phyloP scores from a whole-genome alignment of 768 basidiomycete species.

The Rhodotorula taiwanensis region DNA sequence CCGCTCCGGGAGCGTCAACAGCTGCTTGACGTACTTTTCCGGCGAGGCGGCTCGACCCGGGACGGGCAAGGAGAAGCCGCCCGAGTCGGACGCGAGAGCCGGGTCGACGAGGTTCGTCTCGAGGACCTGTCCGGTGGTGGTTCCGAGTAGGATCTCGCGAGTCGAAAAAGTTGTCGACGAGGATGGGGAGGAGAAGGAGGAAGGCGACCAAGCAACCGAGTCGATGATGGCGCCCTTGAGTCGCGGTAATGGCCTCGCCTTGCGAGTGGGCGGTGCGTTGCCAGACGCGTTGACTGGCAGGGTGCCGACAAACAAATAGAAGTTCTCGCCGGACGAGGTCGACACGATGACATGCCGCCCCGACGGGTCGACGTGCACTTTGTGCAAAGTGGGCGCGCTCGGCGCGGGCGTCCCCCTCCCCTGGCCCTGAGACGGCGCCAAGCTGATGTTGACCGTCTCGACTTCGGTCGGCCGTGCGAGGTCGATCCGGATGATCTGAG shows the following conservation, averaged over 20 bases:
- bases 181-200: conserved; percentile 53
- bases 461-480: conserved; percentile 80
- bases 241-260: conserved; percentile 66
- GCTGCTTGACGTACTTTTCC: conserved; percentile 45
- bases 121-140: conserved; percentile 73
- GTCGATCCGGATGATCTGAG: conserved; percentile 60
- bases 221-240: conserved; percentile 78
- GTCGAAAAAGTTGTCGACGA: conserved; percentile 63
- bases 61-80: conserved; percentile 51
- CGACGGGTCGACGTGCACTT: conserved; percentile 85
- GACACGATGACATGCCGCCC: conserved; percentile 84
- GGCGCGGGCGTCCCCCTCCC: neutral
- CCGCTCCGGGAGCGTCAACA: conserved; percentile 56
- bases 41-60: conserved; percentile 39
- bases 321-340: conserved; percentile 82
- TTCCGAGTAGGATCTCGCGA: conserved; percentile 77
- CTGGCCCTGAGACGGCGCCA: conserved; percentile 44
- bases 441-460: conserved; percentile 57
- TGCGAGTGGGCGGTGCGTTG: conserved; percentile 57
- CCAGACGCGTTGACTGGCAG: conserved; percentile 36
- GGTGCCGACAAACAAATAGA: conserved; percentile 64
- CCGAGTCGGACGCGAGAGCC: conserved; percentile 51
- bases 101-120: conserved; percentile 77
- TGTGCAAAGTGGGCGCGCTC: conserved; percentile 52
- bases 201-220: conserved; percentile 78